A percentile compares a stretch with the other conserved stretches of the same genome.
phyloP scores from a whole-genome alignment of 495 filamentous ascomycete genomes.

The Lasiosphaeria hispida region DNA sequence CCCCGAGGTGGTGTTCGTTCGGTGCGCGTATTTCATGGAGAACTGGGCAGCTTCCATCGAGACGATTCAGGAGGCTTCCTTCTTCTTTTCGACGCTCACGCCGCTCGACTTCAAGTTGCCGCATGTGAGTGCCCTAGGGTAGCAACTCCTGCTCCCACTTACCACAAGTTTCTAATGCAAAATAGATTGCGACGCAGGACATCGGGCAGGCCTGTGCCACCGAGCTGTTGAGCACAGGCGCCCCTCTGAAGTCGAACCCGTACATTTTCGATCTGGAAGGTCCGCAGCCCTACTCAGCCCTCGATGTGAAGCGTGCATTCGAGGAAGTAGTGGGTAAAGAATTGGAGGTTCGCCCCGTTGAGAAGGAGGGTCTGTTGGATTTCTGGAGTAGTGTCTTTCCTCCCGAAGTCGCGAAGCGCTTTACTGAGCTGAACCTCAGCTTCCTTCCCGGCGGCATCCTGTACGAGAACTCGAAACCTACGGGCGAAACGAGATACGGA shows the following conservation, averaged over 20 bases:
- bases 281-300: constrained; percentile 13
- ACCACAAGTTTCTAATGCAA: neutral
- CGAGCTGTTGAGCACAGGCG: constrained; percentile 13
- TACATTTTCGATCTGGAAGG: constrained; percentile 25
- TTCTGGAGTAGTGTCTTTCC: constrained; percentile 24
- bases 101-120: constrained; percentile 17
- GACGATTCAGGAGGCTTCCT: constrained; percentile 13
- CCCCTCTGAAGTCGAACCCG: constrained; percentile 6
- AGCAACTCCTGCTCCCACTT: no score
- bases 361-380: constrained; percentile 17
- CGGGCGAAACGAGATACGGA: constrained; percentile 9
- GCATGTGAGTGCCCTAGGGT: constrained; percentile 7
- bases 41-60: constrained; percentile 21
- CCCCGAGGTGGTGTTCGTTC: constrained; percentile 25
- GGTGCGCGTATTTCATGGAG: constrained; percentile 28
- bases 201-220: constrained; percentile 19
- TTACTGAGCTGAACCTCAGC: constrained; percentile 20
- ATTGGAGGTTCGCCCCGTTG: constrained; percentile 18
- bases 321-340: constrained; percentile 17
- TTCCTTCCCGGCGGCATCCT: constrained; percentile 25
- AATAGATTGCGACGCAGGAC: constrained; percentile 23
- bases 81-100: constrained; percentile 25
- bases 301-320: constrained; percentile 23
- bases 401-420: constrained; percentile 14
- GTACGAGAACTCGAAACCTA: constrained; percentile 18